Percentiles rank a stretch among this genome's conserved stretches.
phyloP scores from a whole-genome alignment of 1,139 yeast species.

The Trichomonascaceae sp. region DNA sequence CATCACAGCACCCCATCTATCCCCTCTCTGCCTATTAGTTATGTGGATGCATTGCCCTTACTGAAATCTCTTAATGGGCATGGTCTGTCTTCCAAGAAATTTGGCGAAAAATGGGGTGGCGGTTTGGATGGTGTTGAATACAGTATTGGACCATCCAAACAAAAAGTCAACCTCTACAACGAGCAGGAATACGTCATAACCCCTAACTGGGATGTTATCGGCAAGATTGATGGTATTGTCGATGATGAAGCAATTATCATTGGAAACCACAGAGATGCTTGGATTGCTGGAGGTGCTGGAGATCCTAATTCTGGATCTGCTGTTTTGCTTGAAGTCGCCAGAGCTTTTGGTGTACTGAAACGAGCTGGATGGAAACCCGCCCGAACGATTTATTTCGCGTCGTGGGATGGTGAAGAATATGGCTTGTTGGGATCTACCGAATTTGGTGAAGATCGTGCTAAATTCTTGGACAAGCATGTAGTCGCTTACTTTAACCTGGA shows the following conservation, averaged over 20 bases:
- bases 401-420: slow-evolving; percentile 75
- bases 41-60: slow-evolving; percentile 51
- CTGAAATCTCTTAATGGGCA: slow-evolving; percentile 48
- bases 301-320: slow-evolving; percentile 70
- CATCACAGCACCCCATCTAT: slow-evolving; percentile 47
- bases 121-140: slow-evolving; percentile 46
- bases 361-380: slow-evolving; percentile 56
- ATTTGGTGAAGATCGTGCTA: slow-evolving; percentile 51
- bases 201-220: slow-evolving; percentile 58
- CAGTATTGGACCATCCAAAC: slow-evolving; percentile 58
- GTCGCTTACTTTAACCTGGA: slow-evolving; percentile 61
- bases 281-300: slow-evolving; percentile 69
- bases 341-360: slow-evolving; percentile 47
- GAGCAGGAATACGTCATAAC: slow-evolving; percentile 51
- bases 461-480: slow-evolving; percentile 40
- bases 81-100: slow-evolving; percentile 37
- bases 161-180: slow-evolving; percentile 45
- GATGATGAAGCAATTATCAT: slow-evolving; percentile 48
- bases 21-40: slow-evolving; percentile 59
- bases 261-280: slow-evolving; percentile 69
- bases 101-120: slow-evolving; percentile 42
- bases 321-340: slow-evolving; percentile 50
- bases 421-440: slow-evolving; percentile 65
- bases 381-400: slow-evolving; percentile 52
- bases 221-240: slow-evolving; percentile 47